Evolutionary conservation across 768 basidiomycete species (phyloP), one percentile per base, ranked within the genome.

Genomic region (Lentinula edodes): DNA sequence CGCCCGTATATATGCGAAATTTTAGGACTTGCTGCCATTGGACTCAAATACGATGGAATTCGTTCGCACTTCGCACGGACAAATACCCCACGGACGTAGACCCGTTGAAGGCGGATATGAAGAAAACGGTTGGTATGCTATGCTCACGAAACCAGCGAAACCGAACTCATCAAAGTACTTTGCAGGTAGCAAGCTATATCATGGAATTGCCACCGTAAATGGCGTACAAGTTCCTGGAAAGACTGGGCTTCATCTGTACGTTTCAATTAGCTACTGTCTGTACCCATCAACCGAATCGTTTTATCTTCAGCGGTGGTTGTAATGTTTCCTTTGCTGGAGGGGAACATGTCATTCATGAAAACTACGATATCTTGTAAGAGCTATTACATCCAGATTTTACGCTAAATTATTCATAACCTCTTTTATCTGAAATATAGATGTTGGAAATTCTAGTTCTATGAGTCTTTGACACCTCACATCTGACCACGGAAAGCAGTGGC

Each of bases 91-190:
- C 2, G 85, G 56, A 43, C 43, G 85, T 38, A 71, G 75, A 13
- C 86, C 87, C 0, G 77, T 92, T 16, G 84, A 88, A 66, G 91
- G 89, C 1, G 90, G 88, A 1, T 89, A 90, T 63, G 91, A 93
- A 72, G 85, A 89, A 38, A 71, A 76, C 62, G 90, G 59, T 59
- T 0, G 41, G 16, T 6, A 13, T 20, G 16, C 23, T 34, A 0
- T 32, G 13, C 43, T 13, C 32, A 5, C n/a, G 32, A 18, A 41
- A 16, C 42, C 41, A 32, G 13, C 12, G 36, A 13, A 41, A 6
- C 15, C 9, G 4, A 16, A 10, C 28, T 58, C 28, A 45, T 46
- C 13, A 23, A n/a, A 12, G 28, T 13, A 6, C 7, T 23, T 43
- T 3, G 16, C 42, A 59, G 58, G 89, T 0, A 71, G 68, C 7